Evolutionary conservation across 768 basidiomycete genomes (phyloP), one percentile per base, ranked within the genome.

Genomic region (Trametes cingulata): DNA sequence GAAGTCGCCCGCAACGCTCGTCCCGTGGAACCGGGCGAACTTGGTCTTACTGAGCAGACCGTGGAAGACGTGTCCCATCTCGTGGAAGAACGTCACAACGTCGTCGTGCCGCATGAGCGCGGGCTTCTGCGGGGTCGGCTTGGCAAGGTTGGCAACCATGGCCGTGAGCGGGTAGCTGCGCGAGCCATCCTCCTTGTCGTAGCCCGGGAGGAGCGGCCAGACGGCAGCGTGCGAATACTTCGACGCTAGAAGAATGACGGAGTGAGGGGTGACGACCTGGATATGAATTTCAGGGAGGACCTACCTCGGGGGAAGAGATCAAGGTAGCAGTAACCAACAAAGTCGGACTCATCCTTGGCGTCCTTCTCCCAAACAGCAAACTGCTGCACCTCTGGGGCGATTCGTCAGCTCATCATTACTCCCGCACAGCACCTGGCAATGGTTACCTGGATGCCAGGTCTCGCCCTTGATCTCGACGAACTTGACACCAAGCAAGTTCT

Each of bases 121-220:
- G 1, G 91, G 91, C 60, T 87, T 86, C 6, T 87, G 85, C 1
- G 86, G 83, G 1, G 91, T 92, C 3, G 90, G 80, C 69, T 95
- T 95, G 4, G 93, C 90, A 10, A 95, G 82, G 71, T 94, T 95
- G 39, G 93, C 93, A 7, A 95, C 93, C 93, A 95, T 95, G 3
- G 88, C 88, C 1, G 86, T 73, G 50, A 91, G 72, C 2, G 92
- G 92, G 71, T 91, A 93, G 69, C 78, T 79, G 29, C 89, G 81
- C 51, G 79, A 79, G 42, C 85, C 86, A 56, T 83, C 74, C 0
- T 80, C 60, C 22, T 74, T 77, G 43, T 82, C 77, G 68, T 86
- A 88, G 14, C 93, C 91, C 0, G 86, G 75, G 6, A 89, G 77
- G 27, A 94, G 76, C 7, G 83, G 78, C 89, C 91, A 95, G 1